Base-by-base conservation (phyloP, 2,329 filamentous ascomycete genomes). In the Diaporthe destruens region DNA sequence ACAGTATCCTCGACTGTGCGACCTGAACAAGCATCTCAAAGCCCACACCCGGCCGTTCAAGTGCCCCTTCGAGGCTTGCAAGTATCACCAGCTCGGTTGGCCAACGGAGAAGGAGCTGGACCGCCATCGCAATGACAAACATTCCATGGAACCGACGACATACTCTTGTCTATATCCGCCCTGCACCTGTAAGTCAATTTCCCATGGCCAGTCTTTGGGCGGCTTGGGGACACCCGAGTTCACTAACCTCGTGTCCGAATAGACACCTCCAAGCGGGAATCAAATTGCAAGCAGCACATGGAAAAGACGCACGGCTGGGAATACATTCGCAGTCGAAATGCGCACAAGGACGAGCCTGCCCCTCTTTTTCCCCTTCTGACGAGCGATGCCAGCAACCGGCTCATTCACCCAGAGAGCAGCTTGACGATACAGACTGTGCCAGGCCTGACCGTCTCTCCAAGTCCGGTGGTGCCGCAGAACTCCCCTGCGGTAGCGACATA, bases 201-300 rank as follows among this genome's bases (percentile, higher is more conserved):
- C 47, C 20, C 29, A 39, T n/a, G 4, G 32, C 20, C 61, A 20
- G n/a, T 39, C 29, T 39, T 25, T 34, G 61, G 3, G 47, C 61
- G 14, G 32, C 7, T 32, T 16, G 29, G 29, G 9, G 44, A 47
- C 42, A 44, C 44, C 6, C 29, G 36, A 39, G 16, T 47, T 25
- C 44, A 34, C 61, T 66, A 20, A 66, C 47, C 9, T 25, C 7
- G 23, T 8, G 6, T 47, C 20, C 20, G 14, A 14, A n/a, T 32
- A 66, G 61, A 95, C 83, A 87, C 88, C 56, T 94, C 92, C 39
- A 94, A 94, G 84, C 88, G 93, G 72, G 91, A 94, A 82, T 93
- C 90, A 75, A 95, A 95, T 80, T 94, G 92, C 87, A 95, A 95
- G 82, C 93, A 95, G 79, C 93, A 95, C 81, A 95, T 95, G 93